These are phyloP conservation scores for Kluyveromyces marxianus DNA, from an alignment of 1,139 yeast genomes.

Conservation along the genomic window DNA sequence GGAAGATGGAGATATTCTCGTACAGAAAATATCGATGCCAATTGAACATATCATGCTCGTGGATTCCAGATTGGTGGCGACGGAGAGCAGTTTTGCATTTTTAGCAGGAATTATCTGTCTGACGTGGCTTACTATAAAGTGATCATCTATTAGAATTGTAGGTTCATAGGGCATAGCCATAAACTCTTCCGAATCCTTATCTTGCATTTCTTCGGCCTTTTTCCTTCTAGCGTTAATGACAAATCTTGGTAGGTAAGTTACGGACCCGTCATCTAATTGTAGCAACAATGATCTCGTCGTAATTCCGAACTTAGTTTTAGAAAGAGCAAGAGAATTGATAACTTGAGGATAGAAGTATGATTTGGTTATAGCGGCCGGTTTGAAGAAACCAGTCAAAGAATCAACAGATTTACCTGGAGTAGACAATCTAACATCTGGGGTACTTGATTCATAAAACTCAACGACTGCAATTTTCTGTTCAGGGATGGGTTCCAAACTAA, in stretches of 20 bases:
- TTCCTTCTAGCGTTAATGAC: slow-evolving; percentile 56
- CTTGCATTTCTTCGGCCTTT: slow-evolving; percentile 45
- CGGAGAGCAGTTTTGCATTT: slow-evolving; percentile 36
- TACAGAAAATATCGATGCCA: slow-evolving; percentile 69
- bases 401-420: slow-evolving; percentile 8
- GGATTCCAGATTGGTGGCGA: slow-evolving; percentile 72
- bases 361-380: slow-evolving; percentile 44
- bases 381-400: slow-evolving; percentile 21
- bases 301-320: slow-evolving; percentile 67
- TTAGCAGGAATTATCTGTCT: slow-evolving; percentile 24
- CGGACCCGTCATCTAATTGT: slow-evolving; percentile 51
- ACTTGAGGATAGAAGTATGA: slow-evolving; percentile 57
- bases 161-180: slow-evolving; percentile 63
- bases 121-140: slow-evolving; percentile 36
- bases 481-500: slow-evolving; percentile 40
- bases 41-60: slow-evolving; percentile 64
- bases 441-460: slow-evolving; percentile 66
- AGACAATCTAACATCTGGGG: slow-evolving; percentile 38
- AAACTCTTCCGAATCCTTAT: slow-evolving; percentile 53
- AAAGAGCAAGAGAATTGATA: slow-evolving; percentile 44
- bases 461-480: slow-evolving; percentile 55
- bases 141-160: slow-evolving; percentile 43
- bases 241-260: slow-evolving; percentile 63
- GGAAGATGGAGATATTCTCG: slow-evolving; percentile 70
- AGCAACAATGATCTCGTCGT: slow-evolving; percentile 62